Evolutionary conservation across 306 rosid species (phyloP).

Genomic region (Amphicarpaea edgeworthii): DNA sequence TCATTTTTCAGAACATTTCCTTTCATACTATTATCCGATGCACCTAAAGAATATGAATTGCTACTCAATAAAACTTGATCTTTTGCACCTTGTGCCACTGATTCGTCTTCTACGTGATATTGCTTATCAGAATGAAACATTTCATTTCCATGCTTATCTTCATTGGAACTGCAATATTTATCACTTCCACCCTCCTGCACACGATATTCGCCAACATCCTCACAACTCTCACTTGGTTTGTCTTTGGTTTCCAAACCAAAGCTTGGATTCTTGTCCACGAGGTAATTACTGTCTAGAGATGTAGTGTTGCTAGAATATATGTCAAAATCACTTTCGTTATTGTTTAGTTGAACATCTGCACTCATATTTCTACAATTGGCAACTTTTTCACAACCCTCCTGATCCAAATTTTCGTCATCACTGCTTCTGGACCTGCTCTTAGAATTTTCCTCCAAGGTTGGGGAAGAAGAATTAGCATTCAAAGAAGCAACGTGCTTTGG

Average conservation of each 20-base stretch:
- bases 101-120: constrained; percentile 55
- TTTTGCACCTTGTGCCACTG: constrained; percentile 40
- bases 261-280: constrained; percentile 39
- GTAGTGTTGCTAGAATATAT: constrained; percentile 36
- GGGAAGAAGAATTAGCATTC: constrained; percentile 58
- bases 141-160: constrained; percentile 53
- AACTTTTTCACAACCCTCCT: constrained; percentile 48
- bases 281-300: constrained; percentile 37
- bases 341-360: constrained; percentile 41
- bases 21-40: constrained; percentile 47
- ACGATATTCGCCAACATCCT: constrained; percentile 45
- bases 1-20: constrained; percentile 57
- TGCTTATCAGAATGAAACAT: constrained; percentile 46
- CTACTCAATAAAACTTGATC: constrained; percentile 49
- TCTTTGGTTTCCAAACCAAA: constrained; percentile 35
- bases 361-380: constrained; percentile 28
- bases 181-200: constrained; percentile 49
- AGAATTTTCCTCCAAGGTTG: constrained; percentile 55
- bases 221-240: constrained; percentile 44
- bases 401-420: constrained; percentile 44
- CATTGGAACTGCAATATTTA: constrained; percentile 44
- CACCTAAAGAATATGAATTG: constrained; percentile 39
- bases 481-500: constrained; percentile 49
- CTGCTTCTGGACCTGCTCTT: constrained; percentile 51
- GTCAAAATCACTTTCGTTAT: constrained; percentile 30